phyloP scores from a whole-genome alignment of 805 yeast genomes.

The Kurtzmaniella cleridarum region DNA sequence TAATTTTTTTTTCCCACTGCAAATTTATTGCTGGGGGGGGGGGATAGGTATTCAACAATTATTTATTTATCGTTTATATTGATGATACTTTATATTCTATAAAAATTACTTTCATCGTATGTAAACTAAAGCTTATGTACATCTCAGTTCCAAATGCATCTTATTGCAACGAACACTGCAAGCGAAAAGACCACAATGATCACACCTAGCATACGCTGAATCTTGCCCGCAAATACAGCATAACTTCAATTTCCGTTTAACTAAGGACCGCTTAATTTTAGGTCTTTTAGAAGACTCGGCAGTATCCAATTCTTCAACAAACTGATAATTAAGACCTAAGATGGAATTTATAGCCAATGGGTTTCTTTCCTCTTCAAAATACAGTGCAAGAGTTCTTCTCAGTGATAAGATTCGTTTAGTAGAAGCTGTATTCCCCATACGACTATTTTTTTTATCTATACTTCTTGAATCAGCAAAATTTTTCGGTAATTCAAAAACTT shows the following conservation, averaged over 20 bases:
- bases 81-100: no score
- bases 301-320: slow-evolving; percentile 30
- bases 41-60: no score
- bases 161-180: slow-evolving; percentile 38
- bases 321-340: slow-evolving; percentile 35
- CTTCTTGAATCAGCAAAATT: slow-evolving; percentile 16
- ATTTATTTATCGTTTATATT: no score
- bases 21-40: no score
- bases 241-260: slow-evolving; percentile 29
- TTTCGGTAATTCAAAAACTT: slow-evolving; percentile 37
- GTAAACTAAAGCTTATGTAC: slow-evolving; percentile 16
- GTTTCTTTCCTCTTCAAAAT: slow-evolving; percentile 42
- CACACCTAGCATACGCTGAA: slow-evolving; percentile 35
- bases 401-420: slow-evolving; percentile 39
- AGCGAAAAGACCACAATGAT: slow-evolving; percentile 33
- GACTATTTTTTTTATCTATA: slow-evolving; percentile 18
- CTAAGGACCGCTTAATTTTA: slow-evolving; percentile 11
- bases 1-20: no score
- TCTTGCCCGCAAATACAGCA: slow-evolving; percentile 38
- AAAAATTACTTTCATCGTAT: no score
- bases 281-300: slow-evolving; percentile 11
- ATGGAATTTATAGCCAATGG: slow-evolving; percentile 38
- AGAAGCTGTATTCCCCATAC: slow-evolving; percentile 39
- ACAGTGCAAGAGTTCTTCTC: slow-evolving; percentile 36
- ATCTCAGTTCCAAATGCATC: slow-evolving; percentile 38